Percentiles rank a stretch among this genome's conserved stretches.
phyloP scores from a whole-genome alignment of 2,329 filamentous ascomycete genomes.

The Juglanconis juglandina region DNA sequence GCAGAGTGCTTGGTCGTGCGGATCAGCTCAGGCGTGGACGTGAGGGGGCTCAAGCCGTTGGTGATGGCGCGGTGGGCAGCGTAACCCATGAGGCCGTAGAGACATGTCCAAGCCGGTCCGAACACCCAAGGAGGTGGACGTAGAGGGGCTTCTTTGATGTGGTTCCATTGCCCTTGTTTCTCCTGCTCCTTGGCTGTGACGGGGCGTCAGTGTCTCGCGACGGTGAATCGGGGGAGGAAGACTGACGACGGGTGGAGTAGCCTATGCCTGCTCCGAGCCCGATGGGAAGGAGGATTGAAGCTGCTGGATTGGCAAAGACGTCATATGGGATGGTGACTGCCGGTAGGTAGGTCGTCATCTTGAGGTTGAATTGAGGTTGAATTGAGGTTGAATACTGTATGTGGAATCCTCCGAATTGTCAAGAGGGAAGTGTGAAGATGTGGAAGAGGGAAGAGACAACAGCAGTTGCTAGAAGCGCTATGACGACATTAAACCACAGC shows the following conservation, averaged over 20 bases:
- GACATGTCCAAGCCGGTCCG: slow-evolving; percentile 62
- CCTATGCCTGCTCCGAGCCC: slow-evolving; percentile 71
- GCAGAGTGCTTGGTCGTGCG: slow-evolving; percentile 63
- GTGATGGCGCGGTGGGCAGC: slow-evolving; percentile 75
- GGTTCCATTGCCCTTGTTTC: slow-evolving; percentile 52
- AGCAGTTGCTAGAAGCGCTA: too few relatives aligned
- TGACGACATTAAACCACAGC: too few relatives aligned
- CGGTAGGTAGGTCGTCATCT: slow-evolving; percentile 78
- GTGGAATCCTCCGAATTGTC: too few relatives aligned
- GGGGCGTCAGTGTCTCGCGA: slow-evolving; percentile 2
- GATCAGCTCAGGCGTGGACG: slow-evolving; percentile 48
- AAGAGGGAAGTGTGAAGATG: too few relatives aligned
- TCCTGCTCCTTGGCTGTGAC: slow-evolving; percentile 41
- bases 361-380: slow-evolving; percentile 21
- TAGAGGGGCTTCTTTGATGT: slow-evolving; percentile 67
- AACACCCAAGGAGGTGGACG: slow-evolving; percentile 61
- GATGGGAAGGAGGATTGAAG: slow-evolving; percentile 73
- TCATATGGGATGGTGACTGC: slow-evolving; percentile 69
- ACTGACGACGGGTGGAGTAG: slow-evolving; percentile 62
- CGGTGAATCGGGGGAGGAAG: neutral
- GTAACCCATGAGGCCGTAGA: slow-evolving; percentile 84
- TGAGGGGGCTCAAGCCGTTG: slow-evolving; percentile 56
- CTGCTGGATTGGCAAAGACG: slow-evolving; percentile 69
- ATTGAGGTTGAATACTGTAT: neutral
- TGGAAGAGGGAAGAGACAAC: too few relatives aligned